These are phyloP conservation scores for Saccharomyces mikatae DNA, from an alignment of 805 yeast genomes.

Conservation along the genomic window DNA sequence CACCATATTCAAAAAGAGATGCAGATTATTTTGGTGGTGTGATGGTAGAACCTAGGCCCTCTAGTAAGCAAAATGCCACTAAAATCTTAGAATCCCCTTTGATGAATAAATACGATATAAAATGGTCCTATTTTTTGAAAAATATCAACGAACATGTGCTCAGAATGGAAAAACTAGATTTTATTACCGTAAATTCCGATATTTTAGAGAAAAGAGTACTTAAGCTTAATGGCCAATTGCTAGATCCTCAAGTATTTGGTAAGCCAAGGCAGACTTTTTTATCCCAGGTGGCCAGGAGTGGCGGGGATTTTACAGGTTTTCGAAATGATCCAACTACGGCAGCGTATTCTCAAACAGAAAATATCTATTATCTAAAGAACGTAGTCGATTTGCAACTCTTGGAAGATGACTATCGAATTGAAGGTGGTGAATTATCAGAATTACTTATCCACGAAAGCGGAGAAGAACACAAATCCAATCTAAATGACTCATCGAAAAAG, in stretches of 20 bases:
- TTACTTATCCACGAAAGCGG: background rate
- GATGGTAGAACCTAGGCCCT: background rate
- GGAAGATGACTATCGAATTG: slow-evolving; percentile 13
- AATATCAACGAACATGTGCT: slow-evolving; percentile 54
- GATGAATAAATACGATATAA: slow-evolving; percentile 45
- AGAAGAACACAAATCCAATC: background rate
- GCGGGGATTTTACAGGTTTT: slow-evolving; percentile 37
- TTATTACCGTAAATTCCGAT: slow-evolving; percentile 39
- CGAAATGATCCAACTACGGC: slow-evolving; percentile 27
- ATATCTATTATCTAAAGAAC: slow-evolving; percentile 24
- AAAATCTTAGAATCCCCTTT: slow-evolving; percentile 28
- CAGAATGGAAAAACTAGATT: slow-evolving; percentile 47
- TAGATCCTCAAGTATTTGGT: slow-evolving; percentile 34
- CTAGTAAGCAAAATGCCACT: background rate
- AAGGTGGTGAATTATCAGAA: slow-evolving; percentile 8
- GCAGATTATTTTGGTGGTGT: background rate
- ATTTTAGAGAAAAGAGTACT: slow-evolving; percentile 39
- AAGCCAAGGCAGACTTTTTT: slow-evolving; percentile 32
- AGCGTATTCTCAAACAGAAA: slow-evolving; percentile 20
- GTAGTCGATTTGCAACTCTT: slow-evolving; percentile 14
- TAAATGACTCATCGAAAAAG: background rate
- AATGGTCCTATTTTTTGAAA: slow-evolving; percentile 48
- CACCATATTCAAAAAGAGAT: background rate
- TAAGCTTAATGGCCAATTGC: slow-evolving; percentile 47
- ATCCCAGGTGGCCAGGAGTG: slow-evolving; percentile 39